Evolutionary conservation across 768 basidiomycete species (phyloP).

Genomic region (Tulasnella sp.): DNA sequence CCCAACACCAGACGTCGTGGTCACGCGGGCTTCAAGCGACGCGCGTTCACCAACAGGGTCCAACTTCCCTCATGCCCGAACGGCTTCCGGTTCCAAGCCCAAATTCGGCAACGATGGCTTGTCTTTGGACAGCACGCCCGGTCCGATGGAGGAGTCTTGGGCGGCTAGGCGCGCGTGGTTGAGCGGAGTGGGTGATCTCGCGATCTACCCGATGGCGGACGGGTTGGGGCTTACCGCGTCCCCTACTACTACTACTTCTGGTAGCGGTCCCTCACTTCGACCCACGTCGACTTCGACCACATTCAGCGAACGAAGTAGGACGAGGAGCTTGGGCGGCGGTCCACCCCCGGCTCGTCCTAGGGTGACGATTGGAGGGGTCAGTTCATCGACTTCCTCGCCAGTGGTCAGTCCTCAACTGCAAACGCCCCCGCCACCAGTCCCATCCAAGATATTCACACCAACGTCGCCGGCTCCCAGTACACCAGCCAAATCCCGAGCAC

Average conservation of each 20-base stretch:
- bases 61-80: neutral
- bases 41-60: neutral
- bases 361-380: neutral
- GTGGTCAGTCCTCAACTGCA: neutral
- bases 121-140: neutral
- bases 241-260: neutral
- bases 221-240: neutral
- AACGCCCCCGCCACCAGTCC: neutral
- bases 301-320: neutral
- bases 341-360: neutral
- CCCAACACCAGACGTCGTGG: neutral
- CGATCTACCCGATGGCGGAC: neutral
- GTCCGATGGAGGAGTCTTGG: neutral
- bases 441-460: neutral
- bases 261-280: neutral
- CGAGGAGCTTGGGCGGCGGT: neutral
- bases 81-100: neutral
- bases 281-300: neutral
- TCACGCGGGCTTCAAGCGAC: neutral
- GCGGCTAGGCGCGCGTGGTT: constrained; percentile 10
- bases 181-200: constrained; percentile 8
- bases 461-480: neutral
- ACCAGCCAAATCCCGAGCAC: neutral
- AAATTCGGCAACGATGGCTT: neutral
- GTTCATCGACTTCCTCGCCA: neutral